Base-by-base conservation (phyloP, 129 eudicot genomes). In the Lonicera japonica region DNA sequence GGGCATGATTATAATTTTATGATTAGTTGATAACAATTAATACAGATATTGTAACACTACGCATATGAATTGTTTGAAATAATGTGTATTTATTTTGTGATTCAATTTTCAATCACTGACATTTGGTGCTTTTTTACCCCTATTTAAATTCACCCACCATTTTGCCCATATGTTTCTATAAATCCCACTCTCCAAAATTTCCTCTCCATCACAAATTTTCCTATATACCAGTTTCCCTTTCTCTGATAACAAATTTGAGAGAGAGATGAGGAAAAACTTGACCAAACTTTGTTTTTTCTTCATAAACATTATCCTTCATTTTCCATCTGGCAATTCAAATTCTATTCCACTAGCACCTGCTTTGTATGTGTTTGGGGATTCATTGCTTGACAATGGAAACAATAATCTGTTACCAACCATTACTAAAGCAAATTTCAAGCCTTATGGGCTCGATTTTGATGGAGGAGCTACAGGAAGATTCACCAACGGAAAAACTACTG, bases 391-490 rank as follows among this genome's bases (percentile, higher is more conserved):
- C 12, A 76, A 77, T 7, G 95, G 89, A 8, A 82, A 86, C 38
- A 86, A 79, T 23, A 86, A 86, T 58, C 29, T 54, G 3, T 68
- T 86, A 53, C 83, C 73, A 34, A 86, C 89, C 20, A 0, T 82
- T 14, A 75, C 83, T 29, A 76, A 68, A 73, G 89, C 82, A 0
- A 60, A 79, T 69, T 82, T 54, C 45, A 0, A 5, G n/a, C 95
- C 95, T 2, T 86, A 86, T n/a, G 95, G 95, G 19, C 16, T 34
- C 16, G 53, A 77, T 53, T 86, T 86, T 38, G 50, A 54, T 3
- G 12, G 15, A 12, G 89, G 95, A 13, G 56, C 84, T 10, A 82
- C 95, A 0, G 89, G 95, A 22, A 79, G 95, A 54, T 82, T 82
- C 58, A 82, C 84, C 46, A 74, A 86, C 36, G 86, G 89, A 25